Evolutionary conservation across 768 basidiomycete genomes (phyloP).

Genomic region (Termitomyces sp.): DNA sequence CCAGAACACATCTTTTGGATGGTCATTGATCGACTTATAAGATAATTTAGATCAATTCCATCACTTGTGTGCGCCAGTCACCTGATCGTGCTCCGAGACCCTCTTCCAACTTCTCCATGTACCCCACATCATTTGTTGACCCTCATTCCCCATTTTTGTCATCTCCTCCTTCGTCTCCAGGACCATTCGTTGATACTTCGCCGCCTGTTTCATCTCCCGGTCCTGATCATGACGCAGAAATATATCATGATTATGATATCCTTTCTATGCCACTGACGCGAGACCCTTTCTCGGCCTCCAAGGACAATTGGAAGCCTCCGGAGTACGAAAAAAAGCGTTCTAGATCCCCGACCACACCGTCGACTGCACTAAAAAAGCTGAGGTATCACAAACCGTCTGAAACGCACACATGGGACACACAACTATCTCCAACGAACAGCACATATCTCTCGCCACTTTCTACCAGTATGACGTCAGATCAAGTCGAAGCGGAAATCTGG

Average conservation of each 20-base stretch:
- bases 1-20: too few species aligned
- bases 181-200: conserved; percentile 19
- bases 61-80: conserved; percentile 4
- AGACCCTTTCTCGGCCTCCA: conserved; percentile 48
- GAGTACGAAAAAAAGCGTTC: conserved; percentile 35
- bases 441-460: neutral
- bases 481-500: conserved; percentile 37
- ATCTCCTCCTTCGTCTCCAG: conserved; percentile 49
- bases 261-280: conserved; percentile 21
- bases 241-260: conserved; percentile 11
- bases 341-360: conserved; percentile 11
- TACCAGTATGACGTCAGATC: conserved; percentile 15
- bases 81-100: conserved; percentile 13
- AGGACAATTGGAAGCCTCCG: conserved; percentile 35
- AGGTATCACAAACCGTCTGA: conserved; percentile 11
- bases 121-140: neutral
- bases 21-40: too few species aligned
- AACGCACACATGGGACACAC: neutral
- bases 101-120: conserved; percentile 9
- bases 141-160: conserved; percentile 29
- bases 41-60: too few species aligned
- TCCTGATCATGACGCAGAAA: conserved; percentile 7
- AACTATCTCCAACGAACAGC: neutral
- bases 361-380: conserved; percentile 6
- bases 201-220: conserved; percentile 25